Base-by-base conservation (phyloP, 768 basidiomycete genomes). In the Phaeotremella fagi region DNA sequence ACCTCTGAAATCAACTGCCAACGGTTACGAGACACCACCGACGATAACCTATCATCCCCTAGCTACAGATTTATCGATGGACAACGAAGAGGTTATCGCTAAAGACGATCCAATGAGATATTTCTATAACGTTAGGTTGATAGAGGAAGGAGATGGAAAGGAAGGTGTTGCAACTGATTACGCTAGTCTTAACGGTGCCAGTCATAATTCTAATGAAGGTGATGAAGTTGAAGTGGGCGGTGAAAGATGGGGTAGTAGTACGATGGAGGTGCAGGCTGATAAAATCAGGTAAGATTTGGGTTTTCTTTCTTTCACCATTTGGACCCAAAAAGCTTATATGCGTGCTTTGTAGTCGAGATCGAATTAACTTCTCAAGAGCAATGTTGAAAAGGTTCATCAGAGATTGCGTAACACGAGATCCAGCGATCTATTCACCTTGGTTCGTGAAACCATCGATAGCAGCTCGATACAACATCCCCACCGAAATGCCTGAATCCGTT, bases 331-430 rank as follows among this genome's bases (percentile, higher is more conserved):
- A 7, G 24, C 27, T 28, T 48, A 24, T 12, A 50, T 37, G 2
- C 16, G 15, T 38, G 45, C 63, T 16, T 33, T 41, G 12, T 20
- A 97, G 92, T 67, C 91, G 95, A 55, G 95, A 99, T 73, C 87
- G 92, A 48, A 80, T 94, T 18, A 84, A 90, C 18, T 98, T 98
- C 76, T 94, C 90, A 25, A 97, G 98, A 75, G 91, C 91, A 16
- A 94, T 98, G 63, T 82, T 99, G 25, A 88, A 91, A 60, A 86
- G 91, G 15, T 97, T 94, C 76, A 88, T 99, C 53, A 85, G 89
- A 57, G 95, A 98, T 69, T 94, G 90, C 64, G 87, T 99, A 2
- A 86, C 89, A 66, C 84, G 95, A 28, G 90, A 94, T 61, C 81
- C 90, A 15, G 86, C 89, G 7, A 86, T 94, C 24, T 90, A 90